phyloP scores from a whole-genome alignment of 139 green algal genomes.

The Mesostigma viride region DNA sequence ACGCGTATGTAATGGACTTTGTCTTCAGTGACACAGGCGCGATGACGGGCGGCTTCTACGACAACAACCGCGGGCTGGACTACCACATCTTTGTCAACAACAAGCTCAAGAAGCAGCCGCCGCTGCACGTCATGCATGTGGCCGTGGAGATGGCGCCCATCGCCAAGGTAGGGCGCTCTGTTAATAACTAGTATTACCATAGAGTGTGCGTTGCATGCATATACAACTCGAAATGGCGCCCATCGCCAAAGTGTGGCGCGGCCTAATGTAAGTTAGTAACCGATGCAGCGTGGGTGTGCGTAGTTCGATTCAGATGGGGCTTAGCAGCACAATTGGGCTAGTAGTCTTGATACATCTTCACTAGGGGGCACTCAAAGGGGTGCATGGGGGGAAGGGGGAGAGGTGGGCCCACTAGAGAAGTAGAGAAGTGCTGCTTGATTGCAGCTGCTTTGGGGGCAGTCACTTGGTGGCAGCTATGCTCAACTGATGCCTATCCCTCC shows the following conservation, averaged over 20 bases:
- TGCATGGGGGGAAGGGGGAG: no score
- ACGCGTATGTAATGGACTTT: constrained; percentile 77
- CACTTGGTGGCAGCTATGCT: no score
- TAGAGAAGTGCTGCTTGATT: no score
- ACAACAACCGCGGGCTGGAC: constrained; percentile 84
- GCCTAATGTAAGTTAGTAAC: neutral
- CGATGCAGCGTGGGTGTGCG: neutral
- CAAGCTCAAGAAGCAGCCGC: constrained; percentile 30
- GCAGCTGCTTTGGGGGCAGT: no score
- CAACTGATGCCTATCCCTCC: no score
- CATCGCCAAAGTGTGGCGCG: constrained; percentile 74
- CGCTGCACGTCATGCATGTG: constrained; percentile 78
- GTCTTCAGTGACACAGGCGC: constrained; percentile 65
- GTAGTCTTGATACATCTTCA: no score
- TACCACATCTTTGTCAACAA: constrained; percentile 80
- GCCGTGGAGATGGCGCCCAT: constrained; percentile 97
- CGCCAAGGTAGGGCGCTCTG: constrained; percentile 58
- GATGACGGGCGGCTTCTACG: constrained; percentile 55
- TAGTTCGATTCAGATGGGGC: constrained; percentile 28
- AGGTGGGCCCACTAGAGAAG: no score
- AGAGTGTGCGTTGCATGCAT: constrained; percentile 81
- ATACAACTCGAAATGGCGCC: constrained; percentile 95
- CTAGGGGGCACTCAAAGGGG: no score
- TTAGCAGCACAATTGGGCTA: no score
- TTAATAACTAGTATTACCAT: no score